Evolutionary conservation across 352 stramenopile genomes (phyloP).

Genomic region (Pythium sukuiense): DNA sequence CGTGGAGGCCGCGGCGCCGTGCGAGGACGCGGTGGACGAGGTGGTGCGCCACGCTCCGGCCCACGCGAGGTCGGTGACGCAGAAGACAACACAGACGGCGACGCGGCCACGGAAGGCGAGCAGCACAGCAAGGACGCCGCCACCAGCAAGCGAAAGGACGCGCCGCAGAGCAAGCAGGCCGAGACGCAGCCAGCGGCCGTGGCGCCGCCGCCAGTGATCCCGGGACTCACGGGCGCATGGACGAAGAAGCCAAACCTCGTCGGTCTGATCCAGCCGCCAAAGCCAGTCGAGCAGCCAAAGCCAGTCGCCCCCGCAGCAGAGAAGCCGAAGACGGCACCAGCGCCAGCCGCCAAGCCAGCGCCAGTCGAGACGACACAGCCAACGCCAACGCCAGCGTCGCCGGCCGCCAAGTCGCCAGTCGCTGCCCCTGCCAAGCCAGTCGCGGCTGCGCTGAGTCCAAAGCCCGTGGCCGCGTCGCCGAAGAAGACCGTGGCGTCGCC

Average conservation of each 20-base stretch:
- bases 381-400: constrained; percentile 8
- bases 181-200: constrained; percentile 37
- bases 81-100: constrained; percentile 45
- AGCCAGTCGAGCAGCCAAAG: constrained; percentile 25
- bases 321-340: constrained; percentile 12
- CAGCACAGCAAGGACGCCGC: constrained; percentile 14
- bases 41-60: constrained; percentile 33
- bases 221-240: constrained; percentile 30
- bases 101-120: constrained; percentile 27
- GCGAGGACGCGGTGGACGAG: constrained; percentile 39
- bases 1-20: constrained; percentile 48
- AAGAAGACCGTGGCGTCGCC: constrained; percentile 24
- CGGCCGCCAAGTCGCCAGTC: background rate
- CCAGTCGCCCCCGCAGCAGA: constrained; percentile 15
- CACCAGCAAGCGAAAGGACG: constrained; percentile 34
- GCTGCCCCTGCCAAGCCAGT: background rate
- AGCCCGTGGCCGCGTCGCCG: constrained; percentile 14
- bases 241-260: constrained; percentile 33
- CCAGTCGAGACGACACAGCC: background rate
- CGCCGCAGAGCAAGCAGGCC: constrained; percentile 32
- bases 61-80: constrained; percentile 49
- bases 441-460: constrained; percentile 10
- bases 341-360: constrained; percentile 1
- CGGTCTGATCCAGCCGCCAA: constrained; percentile 20
- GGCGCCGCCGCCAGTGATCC: constrained; percentile 28